Percentiles rank a stretch among this genome's conserved stretches.
phyloP scores from a whole-genome alignment of 73 alveolate species.

The Blepharisma japonicum region DNA sequence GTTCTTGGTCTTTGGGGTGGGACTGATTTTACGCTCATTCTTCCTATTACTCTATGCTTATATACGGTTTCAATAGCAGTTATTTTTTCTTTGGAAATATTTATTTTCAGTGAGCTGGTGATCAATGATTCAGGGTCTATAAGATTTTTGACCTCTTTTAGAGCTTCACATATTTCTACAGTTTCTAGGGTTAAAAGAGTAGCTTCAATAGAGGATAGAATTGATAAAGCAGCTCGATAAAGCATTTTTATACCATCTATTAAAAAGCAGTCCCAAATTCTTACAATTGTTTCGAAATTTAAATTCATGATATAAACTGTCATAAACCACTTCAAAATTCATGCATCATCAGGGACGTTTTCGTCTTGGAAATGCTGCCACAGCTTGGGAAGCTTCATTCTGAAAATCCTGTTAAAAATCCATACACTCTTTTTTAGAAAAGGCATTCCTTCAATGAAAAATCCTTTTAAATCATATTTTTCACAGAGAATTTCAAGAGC shows the following conservation, averaged over 20 bases:
- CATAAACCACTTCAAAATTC: conserved; percentile 57
- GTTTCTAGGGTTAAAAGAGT: no score
- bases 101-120: no score
- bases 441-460: conserved; percentile 52
- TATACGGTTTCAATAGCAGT: no score
- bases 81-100: no score
- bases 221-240: not conserved
- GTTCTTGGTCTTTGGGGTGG: no score
- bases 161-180: no score
- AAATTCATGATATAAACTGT: conserved; percentile 46
- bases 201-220: not conserved
- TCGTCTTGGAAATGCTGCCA: conserved; percentile 44
- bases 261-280: conserved; percentile 63
- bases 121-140: no score
- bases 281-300: conserved; percentile 38
- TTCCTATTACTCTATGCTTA: no score
- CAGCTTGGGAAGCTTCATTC: conserved; percentile 43
- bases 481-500: conserved; percentile 41
- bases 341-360: conserved; percentile 39
- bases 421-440: conserved; percentile 36
- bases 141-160: no score
- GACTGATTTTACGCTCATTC: no score
- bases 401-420: conserved; percentile 44
- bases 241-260: conserved; percentile 38
- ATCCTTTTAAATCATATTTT: conserved; percentile 37